Conservation (phyloP, 441 rosid species). For the Gossypium schwendimanii region DNA sequence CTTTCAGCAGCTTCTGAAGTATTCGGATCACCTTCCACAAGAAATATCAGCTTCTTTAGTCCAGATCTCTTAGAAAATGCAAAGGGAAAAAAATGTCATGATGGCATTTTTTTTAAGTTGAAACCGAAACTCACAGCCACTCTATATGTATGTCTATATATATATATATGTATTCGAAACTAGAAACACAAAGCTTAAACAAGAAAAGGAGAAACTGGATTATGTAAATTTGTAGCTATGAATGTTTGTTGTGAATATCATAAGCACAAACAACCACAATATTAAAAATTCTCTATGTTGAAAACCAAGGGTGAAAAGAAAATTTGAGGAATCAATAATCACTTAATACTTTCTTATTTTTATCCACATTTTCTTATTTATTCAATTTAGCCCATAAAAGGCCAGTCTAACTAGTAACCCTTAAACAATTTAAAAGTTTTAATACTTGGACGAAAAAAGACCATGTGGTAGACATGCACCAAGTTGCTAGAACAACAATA, state of each 20-base stretch:
- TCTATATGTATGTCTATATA: neutral
- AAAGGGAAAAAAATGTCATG: neutral
- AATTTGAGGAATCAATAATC: neutral
- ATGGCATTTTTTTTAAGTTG: neutral
- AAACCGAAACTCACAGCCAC: neutral
- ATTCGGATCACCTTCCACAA: constrained; percentile 90
- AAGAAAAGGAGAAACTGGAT: neutral
- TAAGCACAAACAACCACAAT: neutral
- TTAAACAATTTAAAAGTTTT: neutral
- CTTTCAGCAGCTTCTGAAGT: constrained; percentile 80
- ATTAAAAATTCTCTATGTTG: neutral
- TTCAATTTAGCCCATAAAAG: neutral
- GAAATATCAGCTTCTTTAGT: constrained; percentile 77
- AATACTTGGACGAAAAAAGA: neutral
- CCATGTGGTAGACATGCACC: neutral
- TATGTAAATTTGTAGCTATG: neutral
- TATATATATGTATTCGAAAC: neutral
- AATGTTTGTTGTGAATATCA: neutral
- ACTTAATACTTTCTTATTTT: neutral
- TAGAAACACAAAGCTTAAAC: neutral
- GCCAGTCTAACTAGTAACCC: neutral
- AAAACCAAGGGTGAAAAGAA: neutral
- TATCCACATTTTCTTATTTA: neutral
- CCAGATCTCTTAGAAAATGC: constrained; percentile 59
- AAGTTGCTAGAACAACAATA: neutral